Base-by-base conservation (phyloP, 225 moss, liverwort and hornwort genomes). In the Anthoceros angustus region DNA sequence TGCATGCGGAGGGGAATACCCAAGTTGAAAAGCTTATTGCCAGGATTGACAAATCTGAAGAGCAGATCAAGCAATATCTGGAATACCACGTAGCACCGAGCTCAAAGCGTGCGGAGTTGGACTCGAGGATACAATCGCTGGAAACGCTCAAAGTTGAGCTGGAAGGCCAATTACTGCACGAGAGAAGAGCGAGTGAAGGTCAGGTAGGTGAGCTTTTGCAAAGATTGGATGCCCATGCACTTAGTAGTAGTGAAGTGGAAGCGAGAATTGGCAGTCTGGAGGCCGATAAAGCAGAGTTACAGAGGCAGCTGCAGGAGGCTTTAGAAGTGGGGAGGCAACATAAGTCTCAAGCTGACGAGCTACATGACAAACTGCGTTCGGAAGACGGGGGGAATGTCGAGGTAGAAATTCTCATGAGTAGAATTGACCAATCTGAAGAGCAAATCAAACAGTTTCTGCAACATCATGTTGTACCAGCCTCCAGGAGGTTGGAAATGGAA, bases 371-470 rank as follows among this genome's bases (percentile, higher is more conserved):
- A 43, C 43, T 43, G 12, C 16, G 5, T 50, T 5, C 3, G 10
- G 10, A 20, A 55, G 7, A 15, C 18, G 55, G 14, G 8, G 55
- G 14, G 14, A 55, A 55, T 12, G n/a, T 1, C 23, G 55, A 55
- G 23, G n/a, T 55, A 23, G 55, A 55, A 15, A 15, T 8, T 55
- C 55, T 55, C 4, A 18, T 55, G n/a, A 55, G 14, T 15, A 55
- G 55, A 55, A 55, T 55, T 20, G 55, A 55, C 23, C 55, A 20
- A 20, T 55, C n/a, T 55, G 55, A 55, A 23, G 55, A 55, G 55
- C 55, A 55, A 55, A 55, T 55, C n/a, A 15, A 55, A 20, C 55
- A 20, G 7, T 55, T 55, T 20, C 55, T 55, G 8, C n/a, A 55
- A 55, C 55, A 55, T 55, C 55, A 55, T 55, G 10, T 55, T 18